Base-by-base conservation (phyloP, 352 stramenopile species). In the Detonula confervacea region DNA sequence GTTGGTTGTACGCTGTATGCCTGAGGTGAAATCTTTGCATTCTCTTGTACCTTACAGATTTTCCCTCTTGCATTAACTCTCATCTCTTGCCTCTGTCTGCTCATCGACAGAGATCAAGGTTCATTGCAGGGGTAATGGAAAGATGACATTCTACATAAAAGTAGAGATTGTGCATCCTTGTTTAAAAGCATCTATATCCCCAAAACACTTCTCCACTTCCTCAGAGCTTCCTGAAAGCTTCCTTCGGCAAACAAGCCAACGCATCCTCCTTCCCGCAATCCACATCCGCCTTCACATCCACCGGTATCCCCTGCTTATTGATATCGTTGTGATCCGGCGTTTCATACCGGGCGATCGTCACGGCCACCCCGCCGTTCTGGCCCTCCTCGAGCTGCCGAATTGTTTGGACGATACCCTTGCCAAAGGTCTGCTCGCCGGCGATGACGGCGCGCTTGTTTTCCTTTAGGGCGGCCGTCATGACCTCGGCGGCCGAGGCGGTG, bases 191-290 rank as follows among this genome's bases (percentile, higher is more conserved):
- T n/a, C n/a, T n/a, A n/a, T n/a, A n/a, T n/a, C n/a, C n/a, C n/a
- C n/a, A n/a, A n/a, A n/a, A n/a, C n/a, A n/a, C n/a, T n/a, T n/a
- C n/a, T n/a, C n/a, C n/a, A n/a, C n/a, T n/a, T 42, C 33, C 5
- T 42, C 33, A 42, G 5, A 42, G 33, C 33, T 65, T 64, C 30
- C 64, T 77, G 33, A 84, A 81, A 30, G 64, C 65, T 24, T 69
- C 44, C 24, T 18, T 56, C 4, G 80, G 65, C n/a, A 91, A 66
- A 73, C 88, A 93, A 16, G 71, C 54, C 14, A 87, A 46, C 7
- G 88, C 88, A 77, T 93, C 78, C 33, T 88, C 75, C 60, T 90
- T 93, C 8, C 65, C 75, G 70, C 89, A 94, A 56, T 90, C 80
- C 11, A 90, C 79, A 59, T 63, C 68, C 33, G 65, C 65, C 52